Conservation (phyloP, 305 asterid species). For the Fraxinus sp. region DNA sequence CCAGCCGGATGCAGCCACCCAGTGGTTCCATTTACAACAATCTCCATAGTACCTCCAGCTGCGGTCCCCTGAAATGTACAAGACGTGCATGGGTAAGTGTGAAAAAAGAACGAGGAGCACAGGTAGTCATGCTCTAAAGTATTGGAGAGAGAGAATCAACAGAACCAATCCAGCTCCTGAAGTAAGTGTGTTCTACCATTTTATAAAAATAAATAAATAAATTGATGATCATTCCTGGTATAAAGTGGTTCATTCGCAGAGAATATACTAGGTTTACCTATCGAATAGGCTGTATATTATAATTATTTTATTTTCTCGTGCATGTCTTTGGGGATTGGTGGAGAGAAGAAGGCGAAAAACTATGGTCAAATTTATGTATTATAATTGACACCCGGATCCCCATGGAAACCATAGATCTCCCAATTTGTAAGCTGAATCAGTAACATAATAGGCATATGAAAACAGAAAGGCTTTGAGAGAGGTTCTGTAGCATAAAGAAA, state of each 20-base stretch:
- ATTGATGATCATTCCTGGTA: not conserved
- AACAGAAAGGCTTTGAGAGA: not conserved
- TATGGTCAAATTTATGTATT: not conserved
- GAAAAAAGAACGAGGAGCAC: not conserved
- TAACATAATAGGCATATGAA: not conserved
- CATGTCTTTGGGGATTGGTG: no score
- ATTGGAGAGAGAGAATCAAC: not conserved
- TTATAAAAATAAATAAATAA: not conserved
- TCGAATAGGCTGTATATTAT: not conserved
- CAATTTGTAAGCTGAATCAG: not conserved
- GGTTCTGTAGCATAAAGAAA: not conserved
- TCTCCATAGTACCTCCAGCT: slow-evolving; percentile 93
- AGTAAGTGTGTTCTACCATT: not conserved
- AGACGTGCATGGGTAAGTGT: not conserved
- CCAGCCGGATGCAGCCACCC: slow-evolving; percentile 92
- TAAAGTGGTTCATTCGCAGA: not conserved
- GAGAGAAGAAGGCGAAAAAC: not conserved
- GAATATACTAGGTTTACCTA: not conserved
- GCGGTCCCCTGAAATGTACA: slow-evolving; percentile 75
- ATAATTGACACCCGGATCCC: not conserved
- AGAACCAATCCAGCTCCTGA: not conserved
- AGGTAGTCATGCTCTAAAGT: slow-evolving; percentile 15
- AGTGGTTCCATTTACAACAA: slow-evolving; percentile 73
- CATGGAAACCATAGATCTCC: not conserved
- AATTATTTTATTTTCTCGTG: no score